A percentile compares a stretch with the other conserved stretches of the same genome.
phyloP scores from a whole-genome alignment of 768 basidiomycete genomes.

The Collybiopsis confluens region DNA sequence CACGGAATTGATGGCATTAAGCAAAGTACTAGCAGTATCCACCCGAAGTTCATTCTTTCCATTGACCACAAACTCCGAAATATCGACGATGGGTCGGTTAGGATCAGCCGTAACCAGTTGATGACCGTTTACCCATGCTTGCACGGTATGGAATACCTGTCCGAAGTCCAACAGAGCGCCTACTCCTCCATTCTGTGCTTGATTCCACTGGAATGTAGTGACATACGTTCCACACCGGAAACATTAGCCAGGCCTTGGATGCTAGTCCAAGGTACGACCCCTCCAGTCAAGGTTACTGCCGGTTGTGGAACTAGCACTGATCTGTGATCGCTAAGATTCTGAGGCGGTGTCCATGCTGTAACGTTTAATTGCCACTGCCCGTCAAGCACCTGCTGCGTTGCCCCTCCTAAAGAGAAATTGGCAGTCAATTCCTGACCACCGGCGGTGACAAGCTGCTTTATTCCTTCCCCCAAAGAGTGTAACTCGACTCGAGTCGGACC shows the following conservation, averaged over 20 bases:
- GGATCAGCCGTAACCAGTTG: conserved; percentile 14
- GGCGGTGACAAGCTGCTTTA: conserved; percentile 5
- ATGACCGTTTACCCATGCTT: conserved; percentile 12
- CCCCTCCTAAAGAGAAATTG: conserved; percentile 10
- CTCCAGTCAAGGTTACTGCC: conserved; percentile 10
- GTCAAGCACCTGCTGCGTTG: conserved; percentile 4
- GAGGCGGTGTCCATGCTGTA: conserved; percentile 14
- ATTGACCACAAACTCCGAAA: conserved; percentile 8
- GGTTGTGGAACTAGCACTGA: conserved; percentile 12
- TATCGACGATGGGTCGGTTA: conserved; percentile 10
- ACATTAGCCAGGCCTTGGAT: conserved; percentile 9
- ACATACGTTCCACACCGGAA: conserved; percentile 15
- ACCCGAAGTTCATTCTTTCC: conserved; percentile 11
- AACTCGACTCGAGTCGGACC: conserved; percentile 8
- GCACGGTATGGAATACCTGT: conserved; percentile 12
- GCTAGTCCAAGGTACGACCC: conserved; percentile 12
- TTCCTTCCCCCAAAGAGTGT: conserved; percentile 7
- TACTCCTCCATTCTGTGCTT: conserved; percentile 6
- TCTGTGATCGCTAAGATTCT: conserved; percentile 9
- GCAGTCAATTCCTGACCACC: conserved; percentile 4
- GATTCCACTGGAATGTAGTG: conserved; percentile 11
- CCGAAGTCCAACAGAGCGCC: conserved; percentile 13
- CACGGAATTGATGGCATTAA: conserved; percentile 14
- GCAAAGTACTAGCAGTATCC: conserved; percentile 12
- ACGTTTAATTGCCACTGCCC: conserved; percentile 12